These are phyloP conservation scores for Pseudogymnoascus sp. DNA, from an alignment of 2,329 filamentous ascomycete species.

Conservation along the genomic window DNA sequence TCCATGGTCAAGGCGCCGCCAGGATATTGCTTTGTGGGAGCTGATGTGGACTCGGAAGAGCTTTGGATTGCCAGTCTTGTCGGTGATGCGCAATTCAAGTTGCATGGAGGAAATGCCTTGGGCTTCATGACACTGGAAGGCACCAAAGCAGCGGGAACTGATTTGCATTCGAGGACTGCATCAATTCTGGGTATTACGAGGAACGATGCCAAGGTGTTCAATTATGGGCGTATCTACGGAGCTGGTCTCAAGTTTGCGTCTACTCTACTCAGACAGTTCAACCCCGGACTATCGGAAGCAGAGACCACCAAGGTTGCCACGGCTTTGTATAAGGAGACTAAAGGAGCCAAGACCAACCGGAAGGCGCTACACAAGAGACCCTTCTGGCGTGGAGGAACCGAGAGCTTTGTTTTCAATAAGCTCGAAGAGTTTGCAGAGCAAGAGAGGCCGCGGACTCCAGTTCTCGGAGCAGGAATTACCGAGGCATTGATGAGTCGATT, in stretches of 20 bases:
- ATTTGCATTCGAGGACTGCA: conserved; percentile 89
- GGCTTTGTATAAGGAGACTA: conserved; percentile 80
- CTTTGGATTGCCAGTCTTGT: conserved; percentile 96
- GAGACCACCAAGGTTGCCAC: conserved; percentile 69
- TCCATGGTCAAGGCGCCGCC: conserved; percentile 89
- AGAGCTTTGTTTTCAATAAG: conserved; percentile 97
- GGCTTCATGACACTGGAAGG: conserved; percentile 99
- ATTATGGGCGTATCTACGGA: conserved; percentile 98
- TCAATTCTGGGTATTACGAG: conserved; percentile 86
- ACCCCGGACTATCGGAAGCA: conserved; percentile 70
- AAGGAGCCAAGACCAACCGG: conserved; percentile 75
- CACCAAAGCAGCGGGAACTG: conserved; percentile 86
- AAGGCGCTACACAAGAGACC: conserved; percentile 62
- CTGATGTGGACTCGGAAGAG: conserved; percentile 95
- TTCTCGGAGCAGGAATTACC: conserved; percentile 89
- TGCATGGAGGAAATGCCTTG: conserved; percentile 94
- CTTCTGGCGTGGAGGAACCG: conserved; percentile 94
- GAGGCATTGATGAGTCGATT: conserved; percentile 86
- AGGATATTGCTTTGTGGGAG: conserved; percentile 89
- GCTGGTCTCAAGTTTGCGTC: conserved; percentile 90
- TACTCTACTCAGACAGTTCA: conserved; percentile 86
- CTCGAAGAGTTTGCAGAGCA: conserved; percentile 97
- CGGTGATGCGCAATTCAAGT: conserved; percentile 86
- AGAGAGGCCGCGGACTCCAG: conserved; percentile 80
- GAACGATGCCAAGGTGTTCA: conserved; percentile 96